Evolutionary conservation across 805 yeast species (phyloP).

Genomic region (Torulaspora microellipsoides): DNA sequence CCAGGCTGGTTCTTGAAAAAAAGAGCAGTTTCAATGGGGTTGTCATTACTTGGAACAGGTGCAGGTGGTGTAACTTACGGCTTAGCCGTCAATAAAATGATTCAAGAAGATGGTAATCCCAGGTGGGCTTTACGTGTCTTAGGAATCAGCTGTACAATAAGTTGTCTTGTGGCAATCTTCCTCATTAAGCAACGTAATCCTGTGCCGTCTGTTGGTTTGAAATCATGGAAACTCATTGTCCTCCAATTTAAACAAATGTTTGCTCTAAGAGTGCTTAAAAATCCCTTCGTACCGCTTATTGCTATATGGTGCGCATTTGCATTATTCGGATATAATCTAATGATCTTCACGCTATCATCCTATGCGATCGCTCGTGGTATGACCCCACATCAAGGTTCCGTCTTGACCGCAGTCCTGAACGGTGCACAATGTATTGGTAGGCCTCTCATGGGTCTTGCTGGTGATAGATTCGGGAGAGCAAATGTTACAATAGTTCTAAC

Average conservation of each 20-base stretch:
- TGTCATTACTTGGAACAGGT: constrained; percentile 49
- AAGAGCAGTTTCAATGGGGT: constrained; percentile 52
- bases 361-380: constrained; percentile 47
- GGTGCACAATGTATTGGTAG: constrained; percentile 47
- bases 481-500: constrained; percentile 41
- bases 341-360: constrained; percentile 45
- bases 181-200: constrained; percentile 46
- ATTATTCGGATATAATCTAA: constrained; percentile 40
- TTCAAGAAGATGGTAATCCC: constrained; percentile 40
- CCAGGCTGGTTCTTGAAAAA: constrained; percentile 69
- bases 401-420: constrained; percentile 43
- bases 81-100: constrained; percentile 40
- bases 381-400: constrained; percentile 40
- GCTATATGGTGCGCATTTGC: constrained; percentile 37
- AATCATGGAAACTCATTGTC: constrained; percentile 19
- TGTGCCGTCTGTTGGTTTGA: constrained; percentile 28
- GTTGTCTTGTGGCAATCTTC: constrained; percentile 38
- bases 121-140: constrained; percentile 45
- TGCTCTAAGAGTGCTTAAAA: constrained; percentile 28
- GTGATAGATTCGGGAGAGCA: constrained; percentile 45
- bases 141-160: constrained; percentile 39
- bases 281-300: constrained; percentile 34
- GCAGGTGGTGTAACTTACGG: constrained; percentile 47
- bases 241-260: constrained; percentile 35
- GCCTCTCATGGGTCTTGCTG: constrained; percentile 43